phyloP scores from a whole-genome alignment of 116 monocot genomes.

The Thalassia testudinum region DNA sequence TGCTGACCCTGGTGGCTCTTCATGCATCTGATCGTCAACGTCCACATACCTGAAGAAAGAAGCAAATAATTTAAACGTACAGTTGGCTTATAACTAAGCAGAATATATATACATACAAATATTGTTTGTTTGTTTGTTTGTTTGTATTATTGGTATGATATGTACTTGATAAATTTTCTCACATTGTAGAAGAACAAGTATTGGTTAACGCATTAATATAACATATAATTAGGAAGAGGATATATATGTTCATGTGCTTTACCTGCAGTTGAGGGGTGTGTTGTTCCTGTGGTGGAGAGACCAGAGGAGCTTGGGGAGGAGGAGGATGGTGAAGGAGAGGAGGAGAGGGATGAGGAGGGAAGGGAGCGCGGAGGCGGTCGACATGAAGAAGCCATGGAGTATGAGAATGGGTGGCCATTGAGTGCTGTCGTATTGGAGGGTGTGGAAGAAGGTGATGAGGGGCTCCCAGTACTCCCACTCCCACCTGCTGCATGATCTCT shows the following conservation, averaged over 20 bases:
- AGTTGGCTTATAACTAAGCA: not conserved
- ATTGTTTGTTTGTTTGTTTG: no score
- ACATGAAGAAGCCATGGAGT: not conserved
- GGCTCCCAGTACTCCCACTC: not conserved
- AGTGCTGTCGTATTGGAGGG: not conserved
- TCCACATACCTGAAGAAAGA: not conserved
- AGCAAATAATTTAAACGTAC: not conserved
- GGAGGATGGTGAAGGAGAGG: constrained; percentile 17
- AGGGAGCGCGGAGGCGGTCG: constrained; percentile 4
- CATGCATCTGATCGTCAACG: not conserved
- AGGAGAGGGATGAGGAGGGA: constrained; percentile 24
- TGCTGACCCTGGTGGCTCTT: not conserved
- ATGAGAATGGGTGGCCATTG: not conserved
- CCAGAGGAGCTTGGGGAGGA: constrained; percentile 40
- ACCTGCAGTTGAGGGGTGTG: constrained; percentile 13
- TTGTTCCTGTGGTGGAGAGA: constrained; percentile 10
- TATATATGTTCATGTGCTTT: not conserved
- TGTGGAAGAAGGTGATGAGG: not conserved
- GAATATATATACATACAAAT: not conserved
- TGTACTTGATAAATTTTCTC: no score
- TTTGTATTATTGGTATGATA: no score
- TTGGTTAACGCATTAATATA: not conserved
- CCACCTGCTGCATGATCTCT: not conserved
- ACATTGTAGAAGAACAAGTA: constrained; percentile 5
- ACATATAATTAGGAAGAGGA: not conserved